Base-by-base conservation (phyloP, 2,329 filamentous ascomycete species). In the Diplodia sapinea region DNA sequence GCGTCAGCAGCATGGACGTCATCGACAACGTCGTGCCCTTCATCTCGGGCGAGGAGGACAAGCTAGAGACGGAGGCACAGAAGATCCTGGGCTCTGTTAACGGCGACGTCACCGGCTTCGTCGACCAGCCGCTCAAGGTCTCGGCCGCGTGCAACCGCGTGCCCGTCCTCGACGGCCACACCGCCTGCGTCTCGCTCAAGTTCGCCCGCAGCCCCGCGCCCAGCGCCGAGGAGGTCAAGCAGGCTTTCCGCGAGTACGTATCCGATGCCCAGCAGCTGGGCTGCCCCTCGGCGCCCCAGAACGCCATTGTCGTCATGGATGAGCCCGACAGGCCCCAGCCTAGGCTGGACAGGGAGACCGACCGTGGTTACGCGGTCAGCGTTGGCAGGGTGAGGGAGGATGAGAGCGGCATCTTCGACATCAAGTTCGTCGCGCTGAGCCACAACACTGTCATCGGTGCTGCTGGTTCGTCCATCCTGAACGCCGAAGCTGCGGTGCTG, bases 1-100 rank as follows among this genome's bases (percentile, higher is more conserved):
- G 92, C 71, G 92, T 98, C 49, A 90, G 91, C 77, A 92, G 88
- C 80, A 97, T 98, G 93, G 95, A 98, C 80, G 91, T 98, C 69
- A 83, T 98, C 70, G 95, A 98, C 82, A 98, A 98, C 77, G 91
- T 98, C 1, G 92, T 99, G 54, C 95, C 95, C 9, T 97, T 88
- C 80, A 99, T 98, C 77, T 86, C 87, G 0, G 94, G 94, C 68
- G 95, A 98, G 81, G 95, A 98, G 80, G 94, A 97, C 80, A 98
- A 98, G 84, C 87, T 98, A 36, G 92, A 97, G 83, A 91, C 91
- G 3, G 95, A 98, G 81, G 94, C 95, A 2, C 91, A 92, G 74
- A 98, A 98, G 87, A 98, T 98, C 73, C 86, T 98, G 2, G 94
- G 95, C 64, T 79, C 79, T 40, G 82, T 97, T 73, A 92, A 92